These are phyloP conservation scores for Butyriboletus appendiculatus DNA, from an alignment of 1,284 basidiomycete genomes.

Conservation along the genomic window DNA sequence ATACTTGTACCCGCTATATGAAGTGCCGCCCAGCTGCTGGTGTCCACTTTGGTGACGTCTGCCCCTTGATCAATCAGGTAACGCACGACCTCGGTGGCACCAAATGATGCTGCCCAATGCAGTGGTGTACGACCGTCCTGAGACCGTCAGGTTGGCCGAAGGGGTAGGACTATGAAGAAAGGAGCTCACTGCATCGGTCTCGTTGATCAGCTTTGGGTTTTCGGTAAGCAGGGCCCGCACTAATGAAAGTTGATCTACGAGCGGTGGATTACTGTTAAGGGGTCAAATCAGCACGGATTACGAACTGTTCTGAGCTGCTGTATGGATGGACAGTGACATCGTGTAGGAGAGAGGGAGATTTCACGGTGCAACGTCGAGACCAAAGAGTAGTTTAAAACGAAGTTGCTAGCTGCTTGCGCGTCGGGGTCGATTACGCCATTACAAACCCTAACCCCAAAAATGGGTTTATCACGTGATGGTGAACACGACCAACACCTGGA, in stretches of 20 bases:
- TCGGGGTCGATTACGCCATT: neutral
- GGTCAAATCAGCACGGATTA: neutral
- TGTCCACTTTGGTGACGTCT: conserved; percentile 73
- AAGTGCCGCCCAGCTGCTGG: conserved; percentile 82
- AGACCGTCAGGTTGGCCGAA: conserved; percentile 6
- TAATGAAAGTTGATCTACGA: conserved; percentile 72
- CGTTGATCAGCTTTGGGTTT: conserved; percentile 66
- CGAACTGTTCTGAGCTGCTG: conserved; percentile 66
- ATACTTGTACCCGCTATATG: conserved; percentile 76
- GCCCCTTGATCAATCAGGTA: conserved; percentile 75
- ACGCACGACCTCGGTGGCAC: conserved; percentile 68
- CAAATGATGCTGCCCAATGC: conserved; percentile 86
- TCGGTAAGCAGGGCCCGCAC: conserved; percentile 71
- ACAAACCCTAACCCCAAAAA: conserved; percentile 24
- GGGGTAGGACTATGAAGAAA: neutral
- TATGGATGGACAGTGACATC: conserved; percentile 45
- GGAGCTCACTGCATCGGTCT: conserved; percentile 62
- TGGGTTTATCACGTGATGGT: conserved; percentile 13
- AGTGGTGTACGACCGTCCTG: conserved; percentile 89
- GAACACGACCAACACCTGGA: too few relatives aligned
- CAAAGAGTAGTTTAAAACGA: neutral
- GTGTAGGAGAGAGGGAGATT: neutral
- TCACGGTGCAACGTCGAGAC: neutral
- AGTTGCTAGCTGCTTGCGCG: neutral
- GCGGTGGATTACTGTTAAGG: neutral